Evolutionary conservation across 2,329 filamentous ascomycete genomes (phyloP).

Genomic region (Colletotrichum theobromicola): DNA sequence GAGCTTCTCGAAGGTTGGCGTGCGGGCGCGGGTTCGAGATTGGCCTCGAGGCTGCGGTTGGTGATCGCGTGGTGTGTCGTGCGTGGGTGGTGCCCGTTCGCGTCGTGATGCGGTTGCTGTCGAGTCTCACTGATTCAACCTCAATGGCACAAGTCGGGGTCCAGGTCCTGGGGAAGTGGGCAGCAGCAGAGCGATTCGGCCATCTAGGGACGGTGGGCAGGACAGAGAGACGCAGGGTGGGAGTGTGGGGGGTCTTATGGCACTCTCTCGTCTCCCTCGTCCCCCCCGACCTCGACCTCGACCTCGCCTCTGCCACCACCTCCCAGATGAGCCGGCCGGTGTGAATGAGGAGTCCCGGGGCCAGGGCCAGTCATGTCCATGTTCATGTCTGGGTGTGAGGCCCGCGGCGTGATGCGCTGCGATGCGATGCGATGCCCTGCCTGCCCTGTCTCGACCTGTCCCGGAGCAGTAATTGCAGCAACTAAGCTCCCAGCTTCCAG

Average conservation of each 20-base stretch:
- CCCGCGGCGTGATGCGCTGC: neutral
- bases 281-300: neutral
- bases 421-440: conserved; percentile 2
- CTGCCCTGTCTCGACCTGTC: neutral
- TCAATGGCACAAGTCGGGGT: conserved; percentile 1
- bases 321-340: neutral
- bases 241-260: conserved; percentile 19
- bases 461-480: neutral
- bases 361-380: neutral
- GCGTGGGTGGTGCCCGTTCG: neutral
- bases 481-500: neutral
- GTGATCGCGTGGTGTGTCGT: neutral
- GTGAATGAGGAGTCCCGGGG: neutral
- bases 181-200: neutral
- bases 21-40: neutral
- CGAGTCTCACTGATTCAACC: neutral
- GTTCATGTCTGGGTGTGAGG: neutral
- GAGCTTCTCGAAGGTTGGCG: conserved; percentile 1
- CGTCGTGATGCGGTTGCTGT: neutral
- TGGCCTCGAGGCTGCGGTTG: neutral
- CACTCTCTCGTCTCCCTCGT: neutral
- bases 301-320: neutral
- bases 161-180: conserved; percentile 13
- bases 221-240: neutral
- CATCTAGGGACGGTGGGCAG: neutral